These are phyloP conservation scores for Penicillium sp. DNA, from an alignment of 2,329 filamentous ascomycete genomes.

Conservation along the genomic window DNA sequence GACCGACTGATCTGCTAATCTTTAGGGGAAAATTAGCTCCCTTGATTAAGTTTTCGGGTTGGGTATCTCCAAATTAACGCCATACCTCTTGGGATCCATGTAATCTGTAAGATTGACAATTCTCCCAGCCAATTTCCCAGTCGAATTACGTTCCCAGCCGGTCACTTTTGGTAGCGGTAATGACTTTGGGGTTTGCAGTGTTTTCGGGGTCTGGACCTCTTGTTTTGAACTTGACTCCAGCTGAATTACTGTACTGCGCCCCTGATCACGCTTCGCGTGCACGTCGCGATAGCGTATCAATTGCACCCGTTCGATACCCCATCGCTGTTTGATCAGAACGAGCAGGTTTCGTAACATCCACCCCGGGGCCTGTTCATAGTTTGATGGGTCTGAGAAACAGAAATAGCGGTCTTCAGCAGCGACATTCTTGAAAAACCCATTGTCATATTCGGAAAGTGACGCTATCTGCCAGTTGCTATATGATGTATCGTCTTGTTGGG, in stretches of 20 bases:
- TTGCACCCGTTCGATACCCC: slow-evolving; percentile 72
- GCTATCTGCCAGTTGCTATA: slow-evolving; percentile 67
- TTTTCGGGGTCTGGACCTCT: slow-evolving; percentile 32
- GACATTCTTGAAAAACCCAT: slow-evolving; percentile 77
- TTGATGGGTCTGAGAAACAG: slow-evolving; percentile 89
- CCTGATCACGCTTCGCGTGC: slow-evolving; percentile 72
- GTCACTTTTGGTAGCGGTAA: slow-evolving; percentile 77
- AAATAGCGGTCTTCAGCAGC: slow-evolving; percentile 75
- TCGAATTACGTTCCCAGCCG: slow-evolving; percentile 85
- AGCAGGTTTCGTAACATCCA: slow-evolving; percentile 93
- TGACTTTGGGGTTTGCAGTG: slow-evolving; percentile 6
- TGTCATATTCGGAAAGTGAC: slow-evolving; percentile 74
- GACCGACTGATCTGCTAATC: slow-evolving; percentile 86
- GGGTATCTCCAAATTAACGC: background rate
- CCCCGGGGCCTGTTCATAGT: slow-evolving; percentile 79
- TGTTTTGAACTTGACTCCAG: slow-evolving; percentile 46
- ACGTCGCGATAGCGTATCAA: slow-evolving; percentile 89
- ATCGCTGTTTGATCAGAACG: slow-evolving; percentile 78
- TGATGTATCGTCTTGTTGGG: background rate
- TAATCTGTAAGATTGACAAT: slow-evolving; percentile 84
- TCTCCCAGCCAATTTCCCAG: slow-evolving; percentile 74
- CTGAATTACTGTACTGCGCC: slow-evolving; percentile 75
- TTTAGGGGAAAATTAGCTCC: slow-evolving; percentile 18
- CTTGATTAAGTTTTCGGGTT: background rate
- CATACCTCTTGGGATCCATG: slow-evolving; percentile 75